Conservation (phyloP, 768 basidiomycete species). For the Tricholoma sp. region DNA sequence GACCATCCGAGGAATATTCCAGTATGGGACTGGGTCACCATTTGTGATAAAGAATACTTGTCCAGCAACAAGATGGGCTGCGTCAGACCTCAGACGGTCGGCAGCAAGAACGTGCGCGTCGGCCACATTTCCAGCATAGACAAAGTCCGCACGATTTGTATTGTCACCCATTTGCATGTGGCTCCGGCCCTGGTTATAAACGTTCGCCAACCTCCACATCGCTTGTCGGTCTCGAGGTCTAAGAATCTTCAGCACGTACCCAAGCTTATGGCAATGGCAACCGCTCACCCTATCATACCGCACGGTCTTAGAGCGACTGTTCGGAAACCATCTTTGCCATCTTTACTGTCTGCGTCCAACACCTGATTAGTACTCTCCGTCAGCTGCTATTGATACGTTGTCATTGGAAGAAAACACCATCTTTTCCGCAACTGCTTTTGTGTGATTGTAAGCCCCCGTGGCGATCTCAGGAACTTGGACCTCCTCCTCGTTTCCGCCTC, state of each 20-base stretch:
- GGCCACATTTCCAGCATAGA: constrained; percentile 54
- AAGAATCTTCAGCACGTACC: not conserved
- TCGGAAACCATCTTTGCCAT: constrained; percentile 34
- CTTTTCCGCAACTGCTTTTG: constrained; percentile 47
- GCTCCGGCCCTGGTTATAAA: constrained; percentile 28
- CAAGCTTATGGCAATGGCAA: not conserved
- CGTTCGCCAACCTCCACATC: constrained; percentile 53
- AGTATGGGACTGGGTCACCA: constrained; percentile 48
- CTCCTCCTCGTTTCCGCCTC: constrained; percentile 46
- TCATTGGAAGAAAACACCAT: constrained; percentile 24
- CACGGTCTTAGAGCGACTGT: constrained; percentile 48
- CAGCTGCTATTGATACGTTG: not conserved
- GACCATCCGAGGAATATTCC: constrained; percentile 41
- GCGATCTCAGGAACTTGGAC: constrained; percentile 34
- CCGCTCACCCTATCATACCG: constrained; percentile 49
- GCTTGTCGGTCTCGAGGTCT: constrained; percentile 70
- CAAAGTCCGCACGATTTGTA: constrained; percentile 48
- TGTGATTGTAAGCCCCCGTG: constrained; percentile 47
- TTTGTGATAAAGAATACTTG: constrained; percentile 57
- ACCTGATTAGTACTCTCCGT: not conserved
- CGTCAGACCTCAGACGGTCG: constrained; percentile 5
- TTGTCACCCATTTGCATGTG: not conserved
- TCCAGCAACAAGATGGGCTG: constrained; percentile 35
- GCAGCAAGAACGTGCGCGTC: constrained; percentile 51
- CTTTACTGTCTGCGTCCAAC: constrained; percentile 41